A percentile compares a stretch with the other conserved stretches of the same genome.
phyloP scores from a whole-genome alignment of 768 basidiomycete genomes.

The Asterophora parasitica region DNA sequence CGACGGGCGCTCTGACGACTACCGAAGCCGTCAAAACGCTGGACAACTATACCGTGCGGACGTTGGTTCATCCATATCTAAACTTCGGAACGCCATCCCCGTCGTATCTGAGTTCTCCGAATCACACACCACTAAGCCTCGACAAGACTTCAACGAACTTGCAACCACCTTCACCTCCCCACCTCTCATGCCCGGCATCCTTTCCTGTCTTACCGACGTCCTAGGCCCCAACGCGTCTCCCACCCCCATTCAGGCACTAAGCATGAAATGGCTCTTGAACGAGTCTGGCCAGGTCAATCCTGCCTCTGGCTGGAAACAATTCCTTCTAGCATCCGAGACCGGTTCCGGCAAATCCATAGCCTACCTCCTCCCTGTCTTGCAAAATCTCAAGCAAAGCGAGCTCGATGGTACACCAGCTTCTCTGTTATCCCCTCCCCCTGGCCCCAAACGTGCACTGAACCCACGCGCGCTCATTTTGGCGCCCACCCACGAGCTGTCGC shows the following conservation, averaged over 20 bases:
- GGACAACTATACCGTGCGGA: neutral
- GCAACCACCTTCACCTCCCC: constrained; percentile 59
- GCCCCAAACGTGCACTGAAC: constrained; percentile 33
- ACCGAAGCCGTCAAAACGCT: neutral
- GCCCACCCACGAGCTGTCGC: constrained; percentile 85
- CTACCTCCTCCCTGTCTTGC: constrained; percentile 80
- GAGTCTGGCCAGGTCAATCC: constrained; percentile 11
- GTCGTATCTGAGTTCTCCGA: constrained; percentile 13
- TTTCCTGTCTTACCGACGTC: constrained; percentile 49
- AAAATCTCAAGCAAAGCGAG: constrained; percentile 70
- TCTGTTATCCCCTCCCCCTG: constrained; percentile 6
- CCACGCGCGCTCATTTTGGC: constrained; percentile 81
- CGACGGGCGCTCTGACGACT: too few relatives aligned
- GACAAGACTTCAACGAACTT: constrained; percentile 9
- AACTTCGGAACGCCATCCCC: neutral
- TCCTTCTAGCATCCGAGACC: constrained; percentile 81
- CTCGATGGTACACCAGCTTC: constrained; percentile 11
- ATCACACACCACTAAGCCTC: constrained; percentile 1
- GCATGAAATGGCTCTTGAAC: constrained; percentile 59
- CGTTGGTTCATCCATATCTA: neutral
- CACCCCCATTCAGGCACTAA: constrained; percentile 76
- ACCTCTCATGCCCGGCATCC: constrained; percentile 61
- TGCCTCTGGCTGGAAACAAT: constrained; percentile 37
- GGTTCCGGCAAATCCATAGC: constrained; percentile 92
- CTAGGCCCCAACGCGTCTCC: constrained; percentile 56